phyloP scores from a whole-genome alignment of 2,329 filamentous ascomycete genomes.

The Fusarium paranaense region DNA sequence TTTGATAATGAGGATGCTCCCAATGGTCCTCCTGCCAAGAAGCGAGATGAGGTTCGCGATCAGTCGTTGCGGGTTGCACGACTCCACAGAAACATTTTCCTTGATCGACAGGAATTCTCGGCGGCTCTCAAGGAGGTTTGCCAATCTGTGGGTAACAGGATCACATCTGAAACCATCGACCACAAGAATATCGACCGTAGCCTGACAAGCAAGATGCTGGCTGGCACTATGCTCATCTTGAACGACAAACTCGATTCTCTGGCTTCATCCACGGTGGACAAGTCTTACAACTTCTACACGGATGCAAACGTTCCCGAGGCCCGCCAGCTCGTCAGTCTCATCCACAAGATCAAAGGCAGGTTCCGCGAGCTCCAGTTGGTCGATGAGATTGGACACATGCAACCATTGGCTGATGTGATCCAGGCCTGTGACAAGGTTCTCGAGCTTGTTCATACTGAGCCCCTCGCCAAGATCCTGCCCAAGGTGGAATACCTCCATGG shows the following conservation, averaged over 20 bases:
- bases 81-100: conserved; percentile 68
- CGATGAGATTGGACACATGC: conserved; percentile 78
- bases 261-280: conserved; percentile 51
- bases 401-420: conserved; percentile 82
- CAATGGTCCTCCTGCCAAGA: conserved; percentile 46
- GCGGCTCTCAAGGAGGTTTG: conserved; percentile 59
- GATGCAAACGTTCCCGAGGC: conserved; percentile 82
- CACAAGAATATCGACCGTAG: conserved; percentile 48
- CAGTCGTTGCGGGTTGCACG: conserved; percentile 72
- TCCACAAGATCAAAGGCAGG: conserved; percentile 75
- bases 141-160: conserved; percentile 56
- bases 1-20: conserved; percentile 69
- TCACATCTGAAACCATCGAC: conserved; percentile 45
- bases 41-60: conserved; percentile 59
- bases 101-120: conserved; percentile 54
- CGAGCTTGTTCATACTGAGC: conserved; percentile 81
- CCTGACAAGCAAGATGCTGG: conserved; percentile 68
- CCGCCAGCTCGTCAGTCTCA: conserved; percentile 76
- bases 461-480: conserved; percentile 86
- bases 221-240: conserved; percentile 74
- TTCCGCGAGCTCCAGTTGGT: conserved; percentile 78
- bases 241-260: conserved; percentile 67
- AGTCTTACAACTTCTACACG: conserved; percentile 87
- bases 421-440: conserved; percentile 80
- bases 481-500: conserved; percentile 89